phyloP scores from a whole-genome alignment of 2,329 filamentous ascomycete genomes.

The Stemphylium beticola region DNA sequence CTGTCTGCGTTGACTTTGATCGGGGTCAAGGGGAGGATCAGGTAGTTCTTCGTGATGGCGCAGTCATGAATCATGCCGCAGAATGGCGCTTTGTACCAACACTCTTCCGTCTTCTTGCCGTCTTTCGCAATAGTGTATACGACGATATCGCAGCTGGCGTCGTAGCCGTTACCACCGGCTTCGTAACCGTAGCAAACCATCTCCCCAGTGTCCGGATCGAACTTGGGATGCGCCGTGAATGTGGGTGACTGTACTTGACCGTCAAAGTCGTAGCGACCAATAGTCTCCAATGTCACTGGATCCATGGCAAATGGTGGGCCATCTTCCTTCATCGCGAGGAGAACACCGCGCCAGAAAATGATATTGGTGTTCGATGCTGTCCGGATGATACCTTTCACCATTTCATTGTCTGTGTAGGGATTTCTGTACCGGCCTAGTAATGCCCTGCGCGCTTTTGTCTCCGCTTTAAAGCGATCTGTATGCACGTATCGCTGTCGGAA shows the following conservation, averaged over 20 bases:
- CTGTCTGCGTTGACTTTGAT: conserved; percentile 46
- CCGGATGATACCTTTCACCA: conserved; percentile 61
- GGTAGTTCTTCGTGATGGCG: conserved; percentile 49
- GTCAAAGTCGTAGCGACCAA: conserved; percentile 49
- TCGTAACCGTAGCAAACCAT: conserved; percentile 53
- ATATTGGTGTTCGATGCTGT: conserved; percentile 67
- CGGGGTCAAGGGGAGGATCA: conserved; percentile 48
- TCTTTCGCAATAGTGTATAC: conserved; percentile 49
- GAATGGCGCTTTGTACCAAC: conserved; percentile 51
- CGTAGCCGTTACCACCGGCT: conserved; percentile 47
- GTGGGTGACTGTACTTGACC: conserved; percentile 49
- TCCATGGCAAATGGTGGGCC: conserved; percentile 50
- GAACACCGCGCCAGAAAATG: conserved; percentile 62
- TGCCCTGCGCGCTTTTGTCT: conserved; percentile 46
- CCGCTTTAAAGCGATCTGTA: conserved; percentile 51
- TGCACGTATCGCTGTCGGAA: conserved; percentile 53
- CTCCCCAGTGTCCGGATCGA: conserved; percentile 52
- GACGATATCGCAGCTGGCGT: conserved; percentile 47
- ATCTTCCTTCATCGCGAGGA: conserved; percentile 61
- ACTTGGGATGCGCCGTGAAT: conserved; percentile 55
- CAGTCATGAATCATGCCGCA: conserved; percentile 51
- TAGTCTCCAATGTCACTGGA: conserved; percentile 50
- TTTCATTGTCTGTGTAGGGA: conserved; percentile 62
- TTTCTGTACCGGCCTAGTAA: conserved; percentile 65
- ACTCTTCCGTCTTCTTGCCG: conserved; percentile 49